These are phyloP conservation scores for Cercospora zeae-maydis DNA, from an alignment of 2,329 filamentous ascomycete genomes.

Conservation along the genomic window DNA sequence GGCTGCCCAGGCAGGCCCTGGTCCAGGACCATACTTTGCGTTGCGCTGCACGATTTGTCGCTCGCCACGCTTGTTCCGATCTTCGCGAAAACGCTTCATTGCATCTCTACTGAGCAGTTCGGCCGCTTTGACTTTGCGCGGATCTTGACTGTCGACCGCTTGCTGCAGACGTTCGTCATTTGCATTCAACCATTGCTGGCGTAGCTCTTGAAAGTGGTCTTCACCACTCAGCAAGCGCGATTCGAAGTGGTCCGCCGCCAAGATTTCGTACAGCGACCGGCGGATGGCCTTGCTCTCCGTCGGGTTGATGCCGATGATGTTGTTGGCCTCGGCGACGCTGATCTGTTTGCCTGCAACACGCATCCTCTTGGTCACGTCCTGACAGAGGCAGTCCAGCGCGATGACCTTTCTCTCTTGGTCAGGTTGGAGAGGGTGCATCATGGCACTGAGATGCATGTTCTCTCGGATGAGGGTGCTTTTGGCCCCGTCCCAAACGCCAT, in stretches of 20 bases:
- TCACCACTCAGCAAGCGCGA: constrained; percentile 70
- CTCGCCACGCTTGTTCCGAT: constrained; percentile 49
- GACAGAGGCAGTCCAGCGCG: constrained; percentile 74
- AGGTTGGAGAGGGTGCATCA: constrained; percentile 56
- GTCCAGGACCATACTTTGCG: constrained; percentile 39
- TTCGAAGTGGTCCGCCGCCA: constrained; percentile 64
- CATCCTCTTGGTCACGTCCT: constrained; percentile 77
- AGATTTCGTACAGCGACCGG: constrained; percentile 61
- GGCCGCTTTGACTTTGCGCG: constrained; percentile 59
- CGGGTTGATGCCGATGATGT: constrained; percentile 64
- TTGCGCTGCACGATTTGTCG: constrained; percentile 26
- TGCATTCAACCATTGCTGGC: constrained; percentile 59
- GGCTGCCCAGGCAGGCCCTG: constrained; percentile 38
- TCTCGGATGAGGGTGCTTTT: constrained; percentile 66
- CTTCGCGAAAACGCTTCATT: constrained; percentile 71
- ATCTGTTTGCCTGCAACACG: constrained; percentile 63
- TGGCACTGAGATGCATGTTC: constrained; percentile 59
- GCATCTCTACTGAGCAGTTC: constrained; percentile 72
- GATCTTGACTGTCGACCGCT: constrained; percentile 24
- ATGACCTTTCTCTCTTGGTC: constrained; percentile 61
- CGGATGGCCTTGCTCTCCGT: constrained; percentile 65
- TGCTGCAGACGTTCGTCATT: constrained; percentile 20
- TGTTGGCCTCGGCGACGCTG: constrained; percentile 71
- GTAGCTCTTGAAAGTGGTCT: constrained; percentile 68
- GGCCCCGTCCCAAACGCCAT: constrained; percentile 67